phyloP scores from a whole-genome alignment of 371 early-diverging fungal species.

The Circinella umbellata region DNA sequence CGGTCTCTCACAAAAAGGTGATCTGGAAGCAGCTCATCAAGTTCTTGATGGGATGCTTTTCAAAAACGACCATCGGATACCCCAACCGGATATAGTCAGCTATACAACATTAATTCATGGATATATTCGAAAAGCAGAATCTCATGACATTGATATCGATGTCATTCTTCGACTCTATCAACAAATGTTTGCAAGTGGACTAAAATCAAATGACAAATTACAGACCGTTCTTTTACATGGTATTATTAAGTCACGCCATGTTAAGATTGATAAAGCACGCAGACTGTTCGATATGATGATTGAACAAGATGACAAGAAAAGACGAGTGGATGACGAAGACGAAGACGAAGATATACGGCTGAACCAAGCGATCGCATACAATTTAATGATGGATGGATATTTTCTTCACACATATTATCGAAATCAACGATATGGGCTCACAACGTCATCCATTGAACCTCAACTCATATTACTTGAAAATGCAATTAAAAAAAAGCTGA shows the following conservation, averaged over 20 bases:
- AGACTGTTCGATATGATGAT: constrained; percentile 29
- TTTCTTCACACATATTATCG: constrained; percentile 36
- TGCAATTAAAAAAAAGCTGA: constrained; percentile 26
- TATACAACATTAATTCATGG: constrained; percentile 49
- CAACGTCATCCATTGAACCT: constrained; percentile 18
- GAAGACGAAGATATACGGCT: background rate
- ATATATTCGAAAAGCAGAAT: constrained; percentile 23
- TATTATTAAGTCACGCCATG: constrained; percentile 23
- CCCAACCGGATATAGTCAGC: constrained; percentile 45
- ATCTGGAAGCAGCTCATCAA: constrained; percentile 28
- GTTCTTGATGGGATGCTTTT: constrained; percentile 33
- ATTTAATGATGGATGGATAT: constrained; percentile 52
- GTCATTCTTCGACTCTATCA: constrained; percentile 27
- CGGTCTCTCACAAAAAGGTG: constrained; percentile 30
- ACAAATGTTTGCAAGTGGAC: constrained; percentile 22
- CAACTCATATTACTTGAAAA: constrained; percentile 30
- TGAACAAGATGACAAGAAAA: constrained; percentile 10
- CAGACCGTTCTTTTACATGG: constrained; percentile 39
- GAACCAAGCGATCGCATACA: constrained; percentile 34
- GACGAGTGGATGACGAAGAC: too few species aligned
- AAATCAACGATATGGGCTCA: background rate
- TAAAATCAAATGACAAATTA: constrained; percentile 28
- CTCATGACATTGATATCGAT: constrained; percentile 16
- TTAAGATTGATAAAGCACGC: constrained; percentile 11
- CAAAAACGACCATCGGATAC: constrained; percentile 24